phyloP scores from a whole-genome alignment of 202 grass and related monocot species.

The Saccharum hybrid region DNA sequence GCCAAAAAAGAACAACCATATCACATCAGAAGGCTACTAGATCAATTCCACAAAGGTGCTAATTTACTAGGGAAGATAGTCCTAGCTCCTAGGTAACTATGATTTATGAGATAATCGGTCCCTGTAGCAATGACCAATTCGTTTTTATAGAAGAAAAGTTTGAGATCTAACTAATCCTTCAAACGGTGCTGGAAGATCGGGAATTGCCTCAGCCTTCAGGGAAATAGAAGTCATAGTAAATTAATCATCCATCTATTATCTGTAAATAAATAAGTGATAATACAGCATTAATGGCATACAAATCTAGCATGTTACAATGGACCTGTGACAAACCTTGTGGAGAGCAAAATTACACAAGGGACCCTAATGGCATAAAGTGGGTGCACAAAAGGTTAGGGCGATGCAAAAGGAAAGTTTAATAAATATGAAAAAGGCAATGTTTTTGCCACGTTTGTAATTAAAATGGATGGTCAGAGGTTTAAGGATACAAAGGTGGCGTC shows the following conservation, averaged over 20 bases:
- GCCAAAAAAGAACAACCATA: conserved; percentile 15
- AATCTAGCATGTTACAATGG: conserved; percentile 6
- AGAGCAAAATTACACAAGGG: neutral
- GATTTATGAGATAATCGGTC: neutral
- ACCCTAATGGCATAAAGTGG: neutral
- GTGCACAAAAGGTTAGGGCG: neutral
- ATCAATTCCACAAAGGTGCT: conserved; percentile 7
- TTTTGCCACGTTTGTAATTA: neutral
- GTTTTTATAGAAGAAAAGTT: neutral
- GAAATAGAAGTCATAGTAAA: neutral
- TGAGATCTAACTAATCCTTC: neutral
- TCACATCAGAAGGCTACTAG: conserved; percentile 3
- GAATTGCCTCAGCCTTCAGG: neutral
- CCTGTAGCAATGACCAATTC: conserved; percentile 9
- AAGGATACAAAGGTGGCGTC: neutral
- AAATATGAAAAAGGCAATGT: neutral
- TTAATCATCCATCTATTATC: conserved; percentile 15
- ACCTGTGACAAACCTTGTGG: neutral
- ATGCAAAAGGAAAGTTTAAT: neutral
- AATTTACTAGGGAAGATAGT: conserved; percentile 21
- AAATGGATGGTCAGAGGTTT: neutral
- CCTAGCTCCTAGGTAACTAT: conserved; percentile 12
- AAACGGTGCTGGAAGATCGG: neutral
- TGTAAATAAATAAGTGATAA: neutral
- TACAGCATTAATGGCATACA: neutral